Evolutionary conservation across 352 stramenopile species (phyloP).

Genomic region (Globisporangium emineosum): DNA sequence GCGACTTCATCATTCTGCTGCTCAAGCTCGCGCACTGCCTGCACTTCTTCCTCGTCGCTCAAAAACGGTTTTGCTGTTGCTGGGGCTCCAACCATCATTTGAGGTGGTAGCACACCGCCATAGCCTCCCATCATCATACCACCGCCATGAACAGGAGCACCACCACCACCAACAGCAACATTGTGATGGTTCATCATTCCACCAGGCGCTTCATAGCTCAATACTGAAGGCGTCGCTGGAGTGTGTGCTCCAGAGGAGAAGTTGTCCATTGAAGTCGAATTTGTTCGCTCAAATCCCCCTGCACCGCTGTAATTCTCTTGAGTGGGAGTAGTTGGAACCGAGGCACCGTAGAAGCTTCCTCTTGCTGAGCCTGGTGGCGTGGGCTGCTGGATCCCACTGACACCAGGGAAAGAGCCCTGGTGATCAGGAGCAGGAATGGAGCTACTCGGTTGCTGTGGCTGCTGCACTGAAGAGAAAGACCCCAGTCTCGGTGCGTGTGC

Average conservation of each 20-base stretch:
- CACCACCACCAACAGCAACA: background rate
- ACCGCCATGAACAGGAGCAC: conserved; percentile 16
- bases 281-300: conserved; percentile 27
- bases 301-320: conserved; percentile 5
- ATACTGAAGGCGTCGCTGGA: conserved; percentile 15
- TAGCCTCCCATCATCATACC: conserved; percentile 21
- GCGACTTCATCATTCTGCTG: conserved; percentile 51
- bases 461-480: conserved; percentile 17
- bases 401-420: conserved; percentile 15
- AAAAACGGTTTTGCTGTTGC: conserved; percentile 48
- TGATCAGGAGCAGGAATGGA: background rate
- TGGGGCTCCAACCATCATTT: conserved; percentile 6
- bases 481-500: conserved; percentile 26
- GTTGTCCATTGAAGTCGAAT: conserved; percentile 40
- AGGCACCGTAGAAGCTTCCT: conserved; percentile 15
- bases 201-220: conserved; percentile 20
- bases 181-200: conserved; percentile 18
- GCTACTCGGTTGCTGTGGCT: conserved; percentile 20
- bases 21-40: conserved; percentile 47
- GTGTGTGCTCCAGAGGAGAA: conserved; percentile 34
- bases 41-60: conserved; percentile 50
- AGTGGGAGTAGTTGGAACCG: background rate
- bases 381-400: conserved; percentile 10
- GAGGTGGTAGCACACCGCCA: background rate
- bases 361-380: conserved; percentile 16